Evolutionary conservation across 2,329 filamentous ascomycete species (phyloP).

Genomic region (Tolypocladium inflatum): DNA sequence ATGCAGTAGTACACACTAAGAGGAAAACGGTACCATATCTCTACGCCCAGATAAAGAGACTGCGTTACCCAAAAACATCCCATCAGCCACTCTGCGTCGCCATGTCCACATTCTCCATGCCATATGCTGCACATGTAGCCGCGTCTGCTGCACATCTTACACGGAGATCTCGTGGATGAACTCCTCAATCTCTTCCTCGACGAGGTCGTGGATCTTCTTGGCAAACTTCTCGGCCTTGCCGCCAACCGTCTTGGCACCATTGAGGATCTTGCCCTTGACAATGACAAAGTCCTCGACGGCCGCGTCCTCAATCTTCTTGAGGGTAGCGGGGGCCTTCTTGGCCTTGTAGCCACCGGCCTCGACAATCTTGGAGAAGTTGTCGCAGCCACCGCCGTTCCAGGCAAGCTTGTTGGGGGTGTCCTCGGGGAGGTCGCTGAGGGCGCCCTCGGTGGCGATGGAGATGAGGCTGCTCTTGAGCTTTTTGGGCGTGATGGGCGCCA

Average conservation of each 20-base stretch:
- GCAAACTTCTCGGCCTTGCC: constrained; percentile 52
- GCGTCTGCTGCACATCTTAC: neutral
- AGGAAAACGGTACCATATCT: neutral
- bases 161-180: constrained; percentile 39
- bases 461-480: constrained; percentile 89
- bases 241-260: constrained; percentile 41
- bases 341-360: constrained; percentile 61
- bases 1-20: constrained; percentile 5
- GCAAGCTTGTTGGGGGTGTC: constrained; percentile 92
- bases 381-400: constrained; percentile 95
- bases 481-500: constrained; percentile 82
- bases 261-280: constrained; percentile 44
- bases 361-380: constrained; percentile 82
- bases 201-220: constrained; percentile 52
- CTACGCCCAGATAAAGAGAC: constrained; percentile 3
- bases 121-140: neutral
- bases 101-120: neutral
- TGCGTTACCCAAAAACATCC: constrained; percentile 1
- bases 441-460: constrained; percentile 67
- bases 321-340: constrained; percentile 30
- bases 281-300: constrained; percentile 53
- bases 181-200: constrained; percentile 52
- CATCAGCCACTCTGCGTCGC: neutral
- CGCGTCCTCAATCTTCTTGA: constrained; percentile 52
- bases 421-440: constrained; percentile 71